Evolutionary conservation across 805 yeast species (phyloP).

Genomic region (Vanderwaltozyma tropicalis): DNA sequence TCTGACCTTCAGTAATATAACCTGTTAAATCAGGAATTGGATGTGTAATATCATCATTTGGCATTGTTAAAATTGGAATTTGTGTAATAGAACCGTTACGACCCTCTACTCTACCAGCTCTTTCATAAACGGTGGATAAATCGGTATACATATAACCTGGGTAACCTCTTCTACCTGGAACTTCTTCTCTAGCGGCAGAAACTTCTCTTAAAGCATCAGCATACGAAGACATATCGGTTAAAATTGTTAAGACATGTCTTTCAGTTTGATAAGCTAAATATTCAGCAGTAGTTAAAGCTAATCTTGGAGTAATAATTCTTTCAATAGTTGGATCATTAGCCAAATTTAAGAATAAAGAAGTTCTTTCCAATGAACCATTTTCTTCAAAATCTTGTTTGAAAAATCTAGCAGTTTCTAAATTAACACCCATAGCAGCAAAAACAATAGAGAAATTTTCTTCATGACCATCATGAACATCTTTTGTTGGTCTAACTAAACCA

Average conservation of each 20-base stretch:
- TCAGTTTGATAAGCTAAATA: conserved; percentile 98
- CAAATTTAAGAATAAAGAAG: conserved; percentile 88
- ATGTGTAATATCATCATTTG: conserved; percentile 98
- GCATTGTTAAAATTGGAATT: conserved; percentile 98
- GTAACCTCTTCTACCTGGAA: conserved; percentile 99
- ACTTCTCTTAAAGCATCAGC: conserved; percentile 99
- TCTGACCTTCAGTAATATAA: conserved; percentile 98
- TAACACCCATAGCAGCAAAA: conserved; percentile 99
- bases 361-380: conserved; percentile 96
- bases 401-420: conserved; percentile 95
- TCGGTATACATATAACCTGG: conserved; percentile 99
- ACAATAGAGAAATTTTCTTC: conserved; percentile 99
- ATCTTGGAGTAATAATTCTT: conserved; percentile 97
- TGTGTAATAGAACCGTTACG: conserved; percentile 99
- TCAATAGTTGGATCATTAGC: conserved; percentile 99
- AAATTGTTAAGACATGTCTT: conserved; percentile 94
- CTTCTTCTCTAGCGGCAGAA: conserved; percentile 99
- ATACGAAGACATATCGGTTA: conserved; percentile 99
- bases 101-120: conserved; percentile 99
- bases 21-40: conserved; percentile 99
- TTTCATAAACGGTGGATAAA: conserved; percentile 96
- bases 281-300: conserved; percentile 97
- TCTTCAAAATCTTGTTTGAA: conserved; percentile 99
- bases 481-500: conserved; percentile 96
- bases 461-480: conserved; percentile 99